Evolutionary conservation across 2,329 filamentous ascomycete genomes (phyloP).

Genomic region (Penicillium sumatraense): DNA sequence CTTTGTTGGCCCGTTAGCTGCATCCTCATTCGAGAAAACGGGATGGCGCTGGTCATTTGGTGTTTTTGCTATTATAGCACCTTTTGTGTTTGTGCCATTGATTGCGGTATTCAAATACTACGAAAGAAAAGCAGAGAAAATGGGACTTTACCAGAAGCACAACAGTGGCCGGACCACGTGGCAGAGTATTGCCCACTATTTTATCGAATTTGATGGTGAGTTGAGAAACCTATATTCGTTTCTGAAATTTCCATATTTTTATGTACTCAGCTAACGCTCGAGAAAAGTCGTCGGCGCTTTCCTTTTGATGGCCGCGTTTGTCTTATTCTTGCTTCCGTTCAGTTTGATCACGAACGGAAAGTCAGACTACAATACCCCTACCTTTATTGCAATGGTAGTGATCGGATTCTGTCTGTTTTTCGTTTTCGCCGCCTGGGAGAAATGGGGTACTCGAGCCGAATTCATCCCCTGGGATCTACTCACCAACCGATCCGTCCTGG

Average conservation of each 20-base stretch:
- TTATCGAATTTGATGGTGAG: constrained; percentile 65
- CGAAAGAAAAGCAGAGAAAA: constrained; percentile 60
- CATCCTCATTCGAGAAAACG: constrained; percentile 54
- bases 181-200: constrained; percentile 59
- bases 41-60: constrained; percentile 69
- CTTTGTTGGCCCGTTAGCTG: constrained; percentile 59
- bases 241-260: constrained; percentile 47
- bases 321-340: constrained; percentile 70
- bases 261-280: constrained; percentile 28
- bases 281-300: constrained; percentile 28
- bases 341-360: constrained; percentile 53
- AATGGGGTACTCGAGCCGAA: constrained; percentile 54
- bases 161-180: constrained; percentile 51
- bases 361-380: constrained; percentile 49
- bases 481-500: constrained; percentile 54
- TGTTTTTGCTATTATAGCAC: constrained; percentile 64
- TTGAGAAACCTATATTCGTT: constrained; percentile 38
- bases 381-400: constrained; percentile 57
- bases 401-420: constrained; percentile 60
- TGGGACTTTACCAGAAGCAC: constrained; percentile 55
- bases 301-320: constrained; percentile 63
- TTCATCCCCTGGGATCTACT: constrained; percentile 62
- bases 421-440: constrained; percentile 61
- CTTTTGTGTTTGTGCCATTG: constrained; percentile 60
- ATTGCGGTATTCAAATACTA: constrained; percentile 60